Conservation (phyloP, 2,329 filamentous ascomycete species). For the Orbilia javanica region DNA sequence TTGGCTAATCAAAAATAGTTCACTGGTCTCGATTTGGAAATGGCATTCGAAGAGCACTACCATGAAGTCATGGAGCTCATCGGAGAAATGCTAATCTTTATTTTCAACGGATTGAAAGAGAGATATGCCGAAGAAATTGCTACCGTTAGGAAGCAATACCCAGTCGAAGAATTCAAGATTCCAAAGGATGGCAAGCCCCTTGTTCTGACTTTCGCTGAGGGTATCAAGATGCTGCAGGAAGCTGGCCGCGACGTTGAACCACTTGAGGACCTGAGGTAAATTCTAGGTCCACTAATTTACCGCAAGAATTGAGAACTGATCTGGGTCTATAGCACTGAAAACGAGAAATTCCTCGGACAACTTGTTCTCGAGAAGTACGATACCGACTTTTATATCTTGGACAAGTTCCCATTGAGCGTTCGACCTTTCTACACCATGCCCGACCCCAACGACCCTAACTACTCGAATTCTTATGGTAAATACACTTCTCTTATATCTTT, state of each 20-base stretch:
- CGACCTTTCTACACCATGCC: constrained; percentile 94
- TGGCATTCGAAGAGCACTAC: constrained; percentile 86
- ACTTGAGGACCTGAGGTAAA: constrained; percentile 78
- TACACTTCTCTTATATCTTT: not conserved
- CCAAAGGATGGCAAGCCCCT: constrained; percentile 78
- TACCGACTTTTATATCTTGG: constrained; percentile 95
- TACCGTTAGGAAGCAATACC: constrained; percentile 78
- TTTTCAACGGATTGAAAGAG: constrained; percentile 79
- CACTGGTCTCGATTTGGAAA: constrained; percentile 88
- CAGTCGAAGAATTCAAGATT: constrained; percentile 81
- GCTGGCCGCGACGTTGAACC: constrained; percentile 81
- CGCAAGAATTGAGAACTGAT: not conserved
- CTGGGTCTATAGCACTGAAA: constrained; percentile 72
- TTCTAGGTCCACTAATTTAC: not conserved
- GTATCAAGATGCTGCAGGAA: constrained; percentile 80
- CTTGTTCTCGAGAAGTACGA: constrained; percentile 88
- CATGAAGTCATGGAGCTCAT: constrained; percentile 79
- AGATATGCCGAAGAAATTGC: constrained; percentile 79
- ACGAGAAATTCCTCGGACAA: constrained; percentile 89
- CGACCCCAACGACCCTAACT: constrained; percentile 74
- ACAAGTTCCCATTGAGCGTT: constrained; percentile 92
- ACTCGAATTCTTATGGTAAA: constrained; percentile 73
- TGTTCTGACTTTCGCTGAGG: constrained; percentile 81
- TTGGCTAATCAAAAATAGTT: constrained; percentile 69
- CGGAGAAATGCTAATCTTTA: constrained; percentile 80